A percentile compares a stretch with the other conserved stretches of the same genome.
Conservation (phyloP, 73 alveolate species). For the Blepharisma japonicum region DNA sequence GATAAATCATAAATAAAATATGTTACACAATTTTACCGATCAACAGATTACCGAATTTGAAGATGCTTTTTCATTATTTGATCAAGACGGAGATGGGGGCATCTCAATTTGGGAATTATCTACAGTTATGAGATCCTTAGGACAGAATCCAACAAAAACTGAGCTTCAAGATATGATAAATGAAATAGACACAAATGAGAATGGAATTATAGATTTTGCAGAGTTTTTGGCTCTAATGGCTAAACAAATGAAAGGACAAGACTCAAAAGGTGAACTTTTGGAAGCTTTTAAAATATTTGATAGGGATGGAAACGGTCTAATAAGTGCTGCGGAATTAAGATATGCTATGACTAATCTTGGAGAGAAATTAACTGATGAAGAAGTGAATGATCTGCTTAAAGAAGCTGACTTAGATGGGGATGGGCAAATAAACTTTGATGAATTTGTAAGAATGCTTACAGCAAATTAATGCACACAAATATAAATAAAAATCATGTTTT, state of each 20-base stretch:
- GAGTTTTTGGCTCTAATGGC: constrained; percentile 40
- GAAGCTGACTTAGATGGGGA: constrained; percentile 49
- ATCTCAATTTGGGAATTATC: constrained; percentile 81
- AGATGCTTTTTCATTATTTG: constrained; percentile 94
- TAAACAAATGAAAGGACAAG: too few relatives aligned
- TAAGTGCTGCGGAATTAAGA: constrained; percentile 50
- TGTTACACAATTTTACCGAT: constrained; percentile 69
- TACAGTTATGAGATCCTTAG: constrained; percentile 75
- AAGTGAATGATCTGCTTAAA: constrained; percentile 59
- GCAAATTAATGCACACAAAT: constrained; percentile 14
- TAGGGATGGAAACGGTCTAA: constrained; percentile 50
- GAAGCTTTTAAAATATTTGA: constrained; percentile 43
- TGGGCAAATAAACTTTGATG: constrained; percentile 62
- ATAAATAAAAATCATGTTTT: too few relatives aligned
- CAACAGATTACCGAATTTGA: constrained; percentile 92
- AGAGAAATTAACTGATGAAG: constrained; percentile 48
- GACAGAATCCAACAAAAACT: constrained; percentile 87
- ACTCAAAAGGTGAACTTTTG: not conserved
- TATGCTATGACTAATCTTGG: constrained; percentile 64
- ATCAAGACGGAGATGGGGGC: constrained; percentile 91
- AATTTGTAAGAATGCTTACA: constrained; percentile 62
- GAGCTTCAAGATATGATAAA: constrained; percentile 87
- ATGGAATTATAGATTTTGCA: constrained; percentile 77
- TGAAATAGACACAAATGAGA: constrained; percentile 82
- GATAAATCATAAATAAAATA: not conserved